Evolutionary conservation across 371 early-diverging fungal species (phyloP).

Genomic region (Syncephalastrum contaminatum): DNA sequence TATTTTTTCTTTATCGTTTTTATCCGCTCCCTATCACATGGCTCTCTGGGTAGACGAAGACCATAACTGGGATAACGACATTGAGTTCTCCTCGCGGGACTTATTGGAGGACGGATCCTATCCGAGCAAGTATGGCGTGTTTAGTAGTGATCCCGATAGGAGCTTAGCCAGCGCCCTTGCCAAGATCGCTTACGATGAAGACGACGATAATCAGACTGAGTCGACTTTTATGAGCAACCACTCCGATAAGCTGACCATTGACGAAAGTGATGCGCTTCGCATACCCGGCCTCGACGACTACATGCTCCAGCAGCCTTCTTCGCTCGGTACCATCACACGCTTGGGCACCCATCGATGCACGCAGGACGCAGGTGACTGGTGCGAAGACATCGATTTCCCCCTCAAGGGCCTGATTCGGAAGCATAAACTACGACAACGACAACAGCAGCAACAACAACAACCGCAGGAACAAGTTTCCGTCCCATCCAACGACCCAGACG

Average conservation of each 20-base stretch:
- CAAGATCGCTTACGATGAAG: constrained; percentile 5
- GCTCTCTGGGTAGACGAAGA: constrained; percentile 18
- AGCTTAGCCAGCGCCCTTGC: constrained; percentile 29
- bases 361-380: constrained; percentile 35
- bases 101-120: neutral
- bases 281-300: constrained; percentile 29
- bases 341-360: constrained; percentile 15
- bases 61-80: constrained; percentile 15
- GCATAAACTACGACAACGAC: neutral
- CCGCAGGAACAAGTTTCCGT: neutral
- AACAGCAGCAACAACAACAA: neutral
- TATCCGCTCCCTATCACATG: constrained; percentile 7
- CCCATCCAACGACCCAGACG: neutral
- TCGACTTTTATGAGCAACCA: constrained; percentile 26
- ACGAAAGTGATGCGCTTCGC: constrained; percentile 7
- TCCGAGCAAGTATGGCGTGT: neutral
- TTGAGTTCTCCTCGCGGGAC: constrained; percentile 3
- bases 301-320: constrained; percentile 21
- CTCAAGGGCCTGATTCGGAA: neutral
- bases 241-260: constrained; percentile 10
- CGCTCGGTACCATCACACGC: constrained; percentile 18
- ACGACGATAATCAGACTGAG: constrained; percentile 27
- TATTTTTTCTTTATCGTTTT: constrained; percentile 1
- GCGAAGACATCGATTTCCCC: constrained; percentile 15
- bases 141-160: constrained; percentile 21